Evolutionary conservation across 805 yeast species (phyloP).

Genomic region (Lachancea kluyveri): DNA sequence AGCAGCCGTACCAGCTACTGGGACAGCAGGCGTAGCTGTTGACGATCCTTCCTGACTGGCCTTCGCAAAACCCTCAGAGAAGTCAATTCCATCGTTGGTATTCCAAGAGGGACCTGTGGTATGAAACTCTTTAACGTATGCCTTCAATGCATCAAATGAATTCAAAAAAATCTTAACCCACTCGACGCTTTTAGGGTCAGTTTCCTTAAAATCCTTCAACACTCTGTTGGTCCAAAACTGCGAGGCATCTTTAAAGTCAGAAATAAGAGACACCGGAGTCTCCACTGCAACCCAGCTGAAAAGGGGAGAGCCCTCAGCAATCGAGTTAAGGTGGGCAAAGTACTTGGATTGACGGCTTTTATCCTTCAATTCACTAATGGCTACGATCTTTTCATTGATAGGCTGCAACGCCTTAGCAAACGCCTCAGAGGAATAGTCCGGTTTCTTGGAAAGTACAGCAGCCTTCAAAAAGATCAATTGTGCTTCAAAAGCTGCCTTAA

Average conservation of each 20-base stretch:
- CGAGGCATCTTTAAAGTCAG: conserved; percentile 84
- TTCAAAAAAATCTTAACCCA: conserved; percentile 72
- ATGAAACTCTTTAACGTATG: conserved; percentile 70
- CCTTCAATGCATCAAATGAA: conserved; percentile 63
- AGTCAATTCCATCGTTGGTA: conserved; percentile 47
- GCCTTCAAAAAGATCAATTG: conserved; percentile 56
- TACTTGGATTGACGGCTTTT: conserved; percentile 59
- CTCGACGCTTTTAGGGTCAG: conserved; percentile 59
- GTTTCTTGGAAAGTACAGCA: conserved; percentile 57
- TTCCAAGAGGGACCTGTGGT: conserved; percentile 85
- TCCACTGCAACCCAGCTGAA: conserved; percentile 83
- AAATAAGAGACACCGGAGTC: conserved; percentile 68
- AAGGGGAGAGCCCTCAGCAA: conserved; percentile 85
- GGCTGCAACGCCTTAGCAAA: conserved; percentile 60
- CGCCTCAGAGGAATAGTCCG: conserved; percentile 48
- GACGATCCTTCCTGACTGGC: conserved; percentile 24
- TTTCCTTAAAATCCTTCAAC: conserved; percentile 73
- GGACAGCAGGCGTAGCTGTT: conserved; percentile 32
- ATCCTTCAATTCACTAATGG: conserved; percentile 64
- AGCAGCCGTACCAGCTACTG: conserved; percentile 42
- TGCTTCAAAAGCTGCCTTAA: conserved; percentile 46
- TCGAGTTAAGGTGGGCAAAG: conserved; percentile 69
- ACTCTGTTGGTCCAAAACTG: conserved; percentile 93
- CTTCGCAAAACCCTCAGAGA: conserved; percentile 42
- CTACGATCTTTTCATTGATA: conserved; percentile 52